Percentiles rank a stretch among this genome's conserved stretches.
Conservation (phyloP, 2,329 filamentous ascomycete genomes). For the Aspergillus hiratsukae region DNA sequence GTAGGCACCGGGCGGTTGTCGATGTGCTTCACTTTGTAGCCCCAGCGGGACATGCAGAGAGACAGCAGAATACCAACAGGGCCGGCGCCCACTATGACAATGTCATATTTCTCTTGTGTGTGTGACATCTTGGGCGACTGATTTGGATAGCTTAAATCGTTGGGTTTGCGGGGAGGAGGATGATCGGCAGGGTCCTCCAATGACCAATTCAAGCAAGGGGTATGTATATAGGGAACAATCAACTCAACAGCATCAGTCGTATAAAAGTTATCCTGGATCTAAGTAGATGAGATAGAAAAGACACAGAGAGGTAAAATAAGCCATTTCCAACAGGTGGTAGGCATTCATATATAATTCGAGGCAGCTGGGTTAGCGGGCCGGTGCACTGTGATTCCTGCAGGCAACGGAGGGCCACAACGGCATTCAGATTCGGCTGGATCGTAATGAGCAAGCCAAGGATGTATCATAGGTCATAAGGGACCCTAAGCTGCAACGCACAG, state of each 20-base stretch:
- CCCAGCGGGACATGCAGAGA: conserved; percentile 84
- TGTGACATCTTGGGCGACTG: conserved; percentile 21
- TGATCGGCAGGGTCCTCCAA: not conserved
- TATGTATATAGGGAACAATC: not conserved
- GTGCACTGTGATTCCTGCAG: conserved; percentile 13
- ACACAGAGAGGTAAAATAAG: conserved; percentile 2
- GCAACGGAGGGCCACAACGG: conserved; percentile 30
- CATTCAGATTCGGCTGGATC: conserved; percentile 33
- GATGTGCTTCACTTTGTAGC: conserved; percentile 92
- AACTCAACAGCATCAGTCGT: conserved; percentile 5
- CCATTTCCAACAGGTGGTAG: conserved; percentile 12
- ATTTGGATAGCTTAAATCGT: not conserved
- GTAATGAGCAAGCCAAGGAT: conserved; percentile 7
- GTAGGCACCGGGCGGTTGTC: conserved; percentile 86
- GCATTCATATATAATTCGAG: conserved; percentile 24
- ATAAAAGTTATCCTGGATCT: not conserved
- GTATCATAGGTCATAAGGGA: not conserved
- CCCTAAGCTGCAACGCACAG: not conserved
- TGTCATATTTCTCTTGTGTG: conserved; percentile 54
- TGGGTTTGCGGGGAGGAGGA: not conserved
- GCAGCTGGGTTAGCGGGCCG: conserved; percentile 13
- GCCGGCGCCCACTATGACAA: conserved; percentile 82
- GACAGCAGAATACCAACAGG: conserved; percentile 85
- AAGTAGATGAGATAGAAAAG: not conserved
- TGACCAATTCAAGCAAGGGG: not conserved